Percentiles rank a stretch among this genome's conserved stretches.
Evolutionary conservation across 1,139 yeast genomes (phyloP).

Genomic region (Saccharomycopsis crataegensis): DNA sequence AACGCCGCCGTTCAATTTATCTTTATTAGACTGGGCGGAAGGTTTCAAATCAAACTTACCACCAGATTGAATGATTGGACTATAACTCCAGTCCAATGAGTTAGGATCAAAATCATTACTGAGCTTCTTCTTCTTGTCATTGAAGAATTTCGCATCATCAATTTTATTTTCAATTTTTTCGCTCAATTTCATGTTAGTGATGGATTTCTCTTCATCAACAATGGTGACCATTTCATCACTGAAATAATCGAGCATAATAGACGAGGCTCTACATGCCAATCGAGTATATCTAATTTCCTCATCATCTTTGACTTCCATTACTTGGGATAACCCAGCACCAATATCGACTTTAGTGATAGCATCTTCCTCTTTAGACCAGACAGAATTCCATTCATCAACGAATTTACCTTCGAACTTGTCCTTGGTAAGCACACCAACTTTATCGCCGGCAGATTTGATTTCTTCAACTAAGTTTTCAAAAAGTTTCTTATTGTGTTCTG

Average conservation of each 20-base stretch:
- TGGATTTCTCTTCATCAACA: constrained; percentile 78
- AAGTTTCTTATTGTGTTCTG: constrained; percentile 60
- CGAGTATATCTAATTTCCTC: constrained; percentile 62
- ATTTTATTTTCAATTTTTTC: constrained; percentile 76
- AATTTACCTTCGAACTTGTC: constrained; percentile 80
- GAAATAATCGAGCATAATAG: constrained; percentile 74
- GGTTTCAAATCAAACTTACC: constrained; percentile 80
- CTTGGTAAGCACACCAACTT: constrained; percentile 59
- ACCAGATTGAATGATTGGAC: constrained; percentile 88
- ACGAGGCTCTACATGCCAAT: constrained; percentile 71
- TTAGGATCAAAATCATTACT: constrained; percentile 69
- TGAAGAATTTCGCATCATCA: constrained; percentile 67
- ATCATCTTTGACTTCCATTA: constrained; percentile 73
- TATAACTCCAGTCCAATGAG: constrained; percentile 87
- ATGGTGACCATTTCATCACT: constrained; percentile 83
- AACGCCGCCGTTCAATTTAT: constrained; percentile 69
- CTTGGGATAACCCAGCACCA: constrained; percentile 44
- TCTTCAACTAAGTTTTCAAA: constrained; percentile 53
- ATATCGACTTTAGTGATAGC: constrained; percentile 50
- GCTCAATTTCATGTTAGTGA: constrained; percentile 65
- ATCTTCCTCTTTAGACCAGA: constrained; percentile 37
- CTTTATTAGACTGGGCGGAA: constrained; percentile 69
- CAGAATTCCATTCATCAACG: constrained; percentile 68
- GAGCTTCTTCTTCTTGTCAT: constrained; percentile 44
- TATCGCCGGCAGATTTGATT: constrained; percentile 40